phyloP scores from a whole-genome alignment of 352 stramenopile species.

The Phytophthora podocarpi region DNA sequence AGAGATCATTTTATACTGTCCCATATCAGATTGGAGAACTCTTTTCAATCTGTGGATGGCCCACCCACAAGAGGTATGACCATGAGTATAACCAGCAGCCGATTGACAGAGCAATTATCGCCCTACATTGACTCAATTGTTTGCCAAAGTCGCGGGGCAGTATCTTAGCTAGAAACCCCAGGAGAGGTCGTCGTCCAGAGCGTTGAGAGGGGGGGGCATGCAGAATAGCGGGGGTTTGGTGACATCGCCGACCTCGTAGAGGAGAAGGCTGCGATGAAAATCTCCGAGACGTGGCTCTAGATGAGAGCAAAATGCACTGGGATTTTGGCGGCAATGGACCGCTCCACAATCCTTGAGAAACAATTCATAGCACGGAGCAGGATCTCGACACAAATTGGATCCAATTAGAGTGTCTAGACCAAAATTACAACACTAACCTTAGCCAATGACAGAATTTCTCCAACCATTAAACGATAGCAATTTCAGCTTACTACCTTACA shows the following conservation, averaged over 20 bases:
- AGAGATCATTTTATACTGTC: neutral
- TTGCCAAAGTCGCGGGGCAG: constrained; percentile 5
- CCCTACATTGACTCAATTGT: constrained; percentile 1
- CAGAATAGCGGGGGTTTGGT: too few species aligned
- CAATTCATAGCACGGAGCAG: neutral
- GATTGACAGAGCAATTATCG: constrained; percentile 1
- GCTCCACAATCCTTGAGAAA: neutral
- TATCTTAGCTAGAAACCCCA: neutral
- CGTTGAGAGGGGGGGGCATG: neutral
- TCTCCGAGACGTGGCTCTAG: constrained; percentile 10
- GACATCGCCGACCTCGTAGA: neutral
- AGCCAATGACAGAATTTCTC: too few species aligned
- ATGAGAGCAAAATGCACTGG: too few species aligned
- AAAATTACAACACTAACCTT: too few species aligned
- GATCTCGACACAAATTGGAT: neutral
- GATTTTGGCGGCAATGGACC: neutral
- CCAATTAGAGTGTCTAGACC: neutral
- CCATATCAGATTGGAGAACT: neutral
- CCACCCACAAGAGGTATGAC: neutral
- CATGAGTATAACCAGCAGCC: neutral
- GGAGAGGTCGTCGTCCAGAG: neutral
- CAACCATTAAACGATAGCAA: too few species aligned
- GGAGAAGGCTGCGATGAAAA: constrained; percentile 12
- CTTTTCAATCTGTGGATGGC: neutral
- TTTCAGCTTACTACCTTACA: too few species aligned